phyloP scores from a whole-genome alignment of 768 basidiomycete genomes.

The Myochromella boudieri region DNA sequence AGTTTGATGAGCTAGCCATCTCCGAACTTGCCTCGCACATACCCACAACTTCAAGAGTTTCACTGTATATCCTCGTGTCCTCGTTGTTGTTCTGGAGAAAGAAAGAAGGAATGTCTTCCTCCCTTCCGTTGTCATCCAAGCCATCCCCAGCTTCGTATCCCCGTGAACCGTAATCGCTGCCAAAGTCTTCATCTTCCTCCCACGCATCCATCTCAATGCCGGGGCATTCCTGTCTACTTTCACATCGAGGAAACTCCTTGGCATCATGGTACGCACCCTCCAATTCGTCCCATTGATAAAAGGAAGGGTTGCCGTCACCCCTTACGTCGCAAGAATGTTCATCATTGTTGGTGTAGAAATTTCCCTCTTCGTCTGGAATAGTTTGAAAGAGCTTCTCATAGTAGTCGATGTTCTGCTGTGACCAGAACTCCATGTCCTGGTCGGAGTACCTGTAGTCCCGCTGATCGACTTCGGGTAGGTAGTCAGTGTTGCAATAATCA shows the following conservation, averaged over 20 bases:
- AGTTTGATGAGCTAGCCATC: neutral
- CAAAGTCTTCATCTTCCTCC: neutral
- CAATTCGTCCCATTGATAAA: constrained; percentile 3
- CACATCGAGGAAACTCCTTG: no score
- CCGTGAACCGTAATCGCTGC: neutral
- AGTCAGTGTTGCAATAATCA: constrained; percentile 3
- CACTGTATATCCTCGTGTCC: no score
- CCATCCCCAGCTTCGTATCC: neutral
- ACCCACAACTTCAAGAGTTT: neutral
- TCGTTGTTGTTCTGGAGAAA: no score
- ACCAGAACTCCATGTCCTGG: neutral
- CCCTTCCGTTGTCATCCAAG: neutral
- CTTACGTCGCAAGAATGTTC: neutral
- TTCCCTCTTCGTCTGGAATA: neutral
- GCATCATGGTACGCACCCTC: neutral
- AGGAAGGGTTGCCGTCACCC: neutral
- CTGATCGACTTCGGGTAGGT: constrained; percentile 9
- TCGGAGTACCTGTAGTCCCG: constrained; percentile 16
- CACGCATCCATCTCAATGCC: neutral
- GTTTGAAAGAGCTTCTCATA: neutral
- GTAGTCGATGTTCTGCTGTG: neutral
- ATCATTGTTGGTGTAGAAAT: neutral
- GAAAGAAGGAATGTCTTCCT: no score
- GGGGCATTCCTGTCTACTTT: no score
- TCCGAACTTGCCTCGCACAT: no score